A percentile compares a stretch with the other conserved stretches of the same genome.
phyloP scores from a whole-genome alignment of 176 grass and related monocot species.

The Puya raimondii region DNA sequence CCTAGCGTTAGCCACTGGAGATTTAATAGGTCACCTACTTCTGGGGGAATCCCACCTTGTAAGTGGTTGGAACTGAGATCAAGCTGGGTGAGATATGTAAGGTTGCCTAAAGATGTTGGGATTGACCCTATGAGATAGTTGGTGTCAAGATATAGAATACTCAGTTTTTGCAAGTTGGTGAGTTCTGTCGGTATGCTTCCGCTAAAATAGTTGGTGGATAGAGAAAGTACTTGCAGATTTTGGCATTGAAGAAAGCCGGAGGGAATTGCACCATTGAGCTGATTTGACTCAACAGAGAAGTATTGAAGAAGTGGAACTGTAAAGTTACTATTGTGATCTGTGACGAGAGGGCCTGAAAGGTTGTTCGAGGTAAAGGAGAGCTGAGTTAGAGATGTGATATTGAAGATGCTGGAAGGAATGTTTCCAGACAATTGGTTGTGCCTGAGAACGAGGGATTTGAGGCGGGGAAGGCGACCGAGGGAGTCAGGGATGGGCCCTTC shows the following conservation, averaged over 20 bases:
- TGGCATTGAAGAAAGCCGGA: slow-evolving; percentile 5
- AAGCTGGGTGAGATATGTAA: slow-evolving; percentile 5
- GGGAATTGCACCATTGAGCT: slow-evolving; percentile 13
- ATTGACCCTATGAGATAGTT: slow-evolving; percentile 21
- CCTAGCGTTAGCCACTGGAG: neutral
- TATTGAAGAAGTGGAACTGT: neutral
- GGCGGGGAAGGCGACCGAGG: slow-evolving; percentile 14
- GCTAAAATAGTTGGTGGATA: slow-evolving; percentile 14
- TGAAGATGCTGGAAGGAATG: slow-evolving; percentile 14
- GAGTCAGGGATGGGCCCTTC: slow-evolving; percentile 12
- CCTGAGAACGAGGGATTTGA: neutral
- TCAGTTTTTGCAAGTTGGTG: neutral
- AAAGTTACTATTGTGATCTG: neutral
- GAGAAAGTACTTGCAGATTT: neutral
- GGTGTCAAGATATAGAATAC: neutral
- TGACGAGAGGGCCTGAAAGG: slow-evolving; percentile 6
- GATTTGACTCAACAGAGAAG: slow-evolving; percentile 10
- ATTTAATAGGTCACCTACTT: slow-evolving; percentile 6
- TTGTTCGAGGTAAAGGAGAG: neutral
- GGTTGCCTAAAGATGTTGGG: slow-evolving; percentile 12
- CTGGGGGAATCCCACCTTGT: neutral
- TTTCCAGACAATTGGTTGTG: slow-evolving; percentile 6
- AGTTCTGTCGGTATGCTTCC: slow-evolving; percentile 17
- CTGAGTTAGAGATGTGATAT: neutral
- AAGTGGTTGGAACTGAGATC: slow-evolving; percentile 7